Base-by-base conservation (phyloP, 2,329 filamentous ascomycete species). In the Beauveria sp. region DNA sequence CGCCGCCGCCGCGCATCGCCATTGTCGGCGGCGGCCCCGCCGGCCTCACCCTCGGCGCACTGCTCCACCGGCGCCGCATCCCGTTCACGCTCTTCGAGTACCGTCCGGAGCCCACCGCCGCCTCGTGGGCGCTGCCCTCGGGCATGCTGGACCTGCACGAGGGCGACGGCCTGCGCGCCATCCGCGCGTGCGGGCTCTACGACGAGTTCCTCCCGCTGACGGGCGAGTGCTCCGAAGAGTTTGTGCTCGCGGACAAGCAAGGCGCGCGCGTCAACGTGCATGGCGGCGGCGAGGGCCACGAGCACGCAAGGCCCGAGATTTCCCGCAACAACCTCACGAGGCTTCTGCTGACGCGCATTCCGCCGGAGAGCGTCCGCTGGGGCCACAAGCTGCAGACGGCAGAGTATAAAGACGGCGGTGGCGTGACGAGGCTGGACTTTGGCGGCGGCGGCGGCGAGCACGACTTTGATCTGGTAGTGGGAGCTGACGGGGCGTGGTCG, bases 201-300 rank as follows among this genome's bases (percentile, higher is more conserved):
- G 86, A 90, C 68, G 82, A 88, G 63, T 91, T 98, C 50, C 80
- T 96, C 6, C 76, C 79, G 49, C 86, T 91, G 73, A 87, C 76
- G 1, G 72, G 73, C 34, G 76, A 77, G 4, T 79, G 79, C 64
- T 71, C 71, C 58, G 75, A 81, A 51, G 71, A 69, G 2, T 61
- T 73, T 38, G 73, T 74, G 50, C 49, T 80, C 14, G 68, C 74
- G 7, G 62, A 66, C 28, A 69, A 67, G 5, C 55, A 67, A 8
- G 74, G 71, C 16, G 63, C 62, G 3, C 61, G 72, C 10, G 26
- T 68, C 10, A 61, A 69, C 38, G 60, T 52, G 43, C 0, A 66
- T 69, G n/a, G 52, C 65, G 2, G 71, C 66, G 20, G n/a, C 5
- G 10, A 40, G 38, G 50, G 46, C 28, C 49, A n/a, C 9, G 51